Evolutionary conservation across 306 rosid species (phyloP).

Genomic region (Cucurbita moschata): DNA sequence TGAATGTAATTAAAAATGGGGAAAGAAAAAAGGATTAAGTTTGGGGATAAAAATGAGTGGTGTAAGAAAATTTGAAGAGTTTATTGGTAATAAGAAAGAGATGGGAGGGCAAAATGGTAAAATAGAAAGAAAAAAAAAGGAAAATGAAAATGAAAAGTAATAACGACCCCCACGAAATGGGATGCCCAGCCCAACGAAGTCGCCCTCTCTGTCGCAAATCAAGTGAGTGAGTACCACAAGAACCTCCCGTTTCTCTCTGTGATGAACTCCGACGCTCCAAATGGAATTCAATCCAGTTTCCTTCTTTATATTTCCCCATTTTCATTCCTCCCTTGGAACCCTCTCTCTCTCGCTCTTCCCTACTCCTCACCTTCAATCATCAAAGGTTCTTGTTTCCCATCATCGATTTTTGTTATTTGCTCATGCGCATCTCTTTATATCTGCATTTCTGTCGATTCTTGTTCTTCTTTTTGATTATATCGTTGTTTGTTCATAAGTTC

Average conservation of each 20-base stretch:
- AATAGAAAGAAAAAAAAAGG: background rate
- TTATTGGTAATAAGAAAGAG: background rate
- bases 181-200: conserved; percentile 14
- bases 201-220: conserved; percentile 7
- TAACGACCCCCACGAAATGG: background rate
- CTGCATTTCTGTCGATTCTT: background rate
- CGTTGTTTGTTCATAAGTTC: background rate
- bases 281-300: background rate
- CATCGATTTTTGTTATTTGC: background rate
- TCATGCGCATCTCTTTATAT: background rate
- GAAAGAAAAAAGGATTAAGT: background rate
- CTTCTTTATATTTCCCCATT: background rate
- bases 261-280: conserved; percentile 30
- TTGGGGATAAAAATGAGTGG: background rate
- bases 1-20: too few species aligned
- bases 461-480: background rate
- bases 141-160: background rate
- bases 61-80: background rate
- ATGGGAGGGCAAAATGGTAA: conserved; percentile 5
- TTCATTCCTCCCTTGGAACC: conserved; percentile 11
- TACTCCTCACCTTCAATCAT: background rate
- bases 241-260: background rate
- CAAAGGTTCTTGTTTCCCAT: background rate
- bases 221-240: conserved; percentile 4
- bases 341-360: conserved; percentile 11